phyloP scores from a whole-genome alignment of 1,284 basidiomycete genomes.

The Pseudozyma pruni region DNA sequence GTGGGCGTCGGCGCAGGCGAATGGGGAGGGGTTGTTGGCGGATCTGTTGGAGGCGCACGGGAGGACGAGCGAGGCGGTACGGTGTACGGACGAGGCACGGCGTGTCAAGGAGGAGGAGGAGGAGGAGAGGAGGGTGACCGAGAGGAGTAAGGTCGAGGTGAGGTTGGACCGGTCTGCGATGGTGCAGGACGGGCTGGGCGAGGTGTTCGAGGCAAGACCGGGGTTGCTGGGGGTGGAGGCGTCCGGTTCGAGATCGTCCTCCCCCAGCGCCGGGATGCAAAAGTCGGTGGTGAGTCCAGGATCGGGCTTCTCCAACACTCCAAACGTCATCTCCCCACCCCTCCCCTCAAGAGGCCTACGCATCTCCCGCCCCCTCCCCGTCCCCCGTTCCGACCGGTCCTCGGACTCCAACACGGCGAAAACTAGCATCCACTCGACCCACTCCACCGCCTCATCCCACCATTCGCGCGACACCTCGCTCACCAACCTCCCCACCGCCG shows the following conservation, averaged over 20 bases:
- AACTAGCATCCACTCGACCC: conserved; percentile 5
- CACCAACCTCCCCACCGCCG: neutral
- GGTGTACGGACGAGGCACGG: conserved; percentile 43
- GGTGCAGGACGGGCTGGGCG: conserved; percentile 38
- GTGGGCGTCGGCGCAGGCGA: conserved; percentile 56
- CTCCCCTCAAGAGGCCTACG: neutral
- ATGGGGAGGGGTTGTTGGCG: conserved; percentile 52
- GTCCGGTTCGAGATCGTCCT: conserved; percentile 15
- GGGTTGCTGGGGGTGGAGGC: conserved; percentile 12
- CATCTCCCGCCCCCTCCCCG: conserved; percentile 26
- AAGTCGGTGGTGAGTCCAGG: neutral
- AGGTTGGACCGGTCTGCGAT: conserved; percentile 48
- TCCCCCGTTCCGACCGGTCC: conserved; percentile 26
- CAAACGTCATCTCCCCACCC: neutral
- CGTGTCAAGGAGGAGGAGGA: conserved; percentile 41
- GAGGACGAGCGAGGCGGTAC: conserved; percentile 27
- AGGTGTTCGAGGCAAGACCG: conserved; percentile 25
- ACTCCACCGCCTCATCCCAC: neutral
- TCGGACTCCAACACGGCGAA: conserved; percentile 30
- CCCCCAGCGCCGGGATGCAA: conserved; percentile 1
- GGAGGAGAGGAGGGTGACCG: conserved; percentile 45
- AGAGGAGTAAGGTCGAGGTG: conserved; percentile 48
- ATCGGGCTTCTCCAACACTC: neutral
- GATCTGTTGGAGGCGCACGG: conserved; percentile 57
- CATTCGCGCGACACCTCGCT: conserved; percentile 2